Evolutionary conservation across 2,329 filamentous ascomycete species (phyloP).

Genomic region (Phyllosticta ampelicida): DNA sequence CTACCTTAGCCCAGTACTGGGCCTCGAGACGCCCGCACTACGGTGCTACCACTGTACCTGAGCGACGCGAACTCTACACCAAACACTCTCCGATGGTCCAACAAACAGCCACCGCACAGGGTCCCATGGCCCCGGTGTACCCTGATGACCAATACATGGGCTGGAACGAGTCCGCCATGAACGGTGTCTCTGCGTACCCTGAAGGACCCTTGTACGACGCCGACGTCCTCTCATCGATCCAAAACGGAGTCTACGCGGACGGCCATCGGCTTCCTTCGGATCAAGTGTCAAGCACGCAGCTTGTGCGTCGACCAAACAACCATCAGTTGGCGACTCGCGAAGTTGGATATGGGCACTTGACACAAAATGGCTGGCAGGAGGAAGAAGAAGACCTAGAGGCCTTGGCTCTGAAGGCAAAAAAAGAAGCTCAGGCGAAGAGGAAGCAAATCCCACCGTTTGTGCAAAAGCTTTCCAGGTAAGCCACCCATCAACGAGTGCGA

Average conservation of each 20-base stretch:
- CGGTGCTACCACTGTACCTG: neutral
- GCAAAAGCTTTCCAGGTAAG: conserved; percentile 92
- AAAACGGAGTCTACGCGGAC: conserved; percentile 16
- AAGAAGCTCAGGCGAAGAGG: conserved; percentile 76
- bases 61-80: neutral
- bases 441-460: conserved; percentile 98
- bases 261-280: too few relatives aligned
- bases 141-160: conserved; percentile 24
- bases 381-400: conserved; percentile 71
- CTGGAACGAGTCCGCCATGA: conserved; percentile 23
- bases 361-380: conserved; percentile 47
- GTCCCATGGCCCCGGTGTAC: conserved; percentile 1
- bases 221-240: conserved; percentile 12
- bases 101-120: neutral
- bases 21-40: neutral
- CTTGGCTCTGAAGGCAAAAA: conserved; percentile 69
- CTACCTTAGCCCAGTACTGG: neutral
- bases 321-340: conserved; percentile 34
- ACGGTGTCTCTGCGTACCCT: conserved; percentile 21
- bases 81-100: neutral
- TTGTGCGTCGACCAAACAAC: conserved; percentile 36
- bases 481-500: neutral
- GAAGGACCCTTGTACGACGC: conserved; percentile 29
- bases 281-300: conserved; percentile 28
- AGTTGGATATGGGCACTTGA: conserved; percentile 17